These are phyloP conservation scores for Arachnopeziza araneosa DNA, from an alignment of 2,329 filamentous ascomycete genomes.

Conservation along the genomic window DNA sequence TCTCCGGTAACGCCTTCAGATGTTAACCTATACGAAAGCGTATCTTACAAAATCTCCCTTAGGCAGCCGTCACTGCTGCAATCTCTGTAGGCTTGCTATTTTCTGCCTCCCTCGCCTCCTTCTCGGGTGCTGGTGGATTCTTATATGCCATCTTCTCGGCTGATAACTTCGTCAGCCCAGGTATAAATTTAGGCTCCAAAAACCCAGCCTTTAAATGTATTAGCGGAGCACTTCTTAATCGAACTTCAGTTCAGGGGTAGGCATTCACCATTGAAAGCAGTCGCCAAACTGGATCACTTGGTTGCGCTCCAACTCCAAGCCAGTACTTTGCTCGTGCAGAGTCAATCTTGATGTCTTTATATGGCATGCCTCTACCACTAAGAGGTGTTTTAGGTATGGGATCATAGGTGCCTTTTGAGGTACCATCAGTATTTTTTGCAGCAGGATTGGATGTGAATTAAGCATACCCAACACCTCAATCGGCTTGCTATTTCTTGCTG, in stretches of 20 bases:
- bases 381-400: conserved; percentile 58
- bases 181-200: conserved; percentile 28
- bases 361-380: conserved; percentile 59
- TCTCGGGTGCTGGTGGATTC: background rate
- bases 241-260: background rate
- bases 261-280: conserved; percentile 68
- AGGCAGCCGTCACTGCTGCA: too few species aligned
- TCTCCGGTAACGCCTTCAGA: too few species aligned
- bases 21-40: too few species aligned
- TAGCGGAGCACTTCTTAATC: background rate
- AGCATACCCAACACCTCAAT: conserved; percentile 76
- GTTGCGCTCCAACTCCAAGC: conserved; percentile 94
- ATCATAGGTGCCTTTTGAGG: conserved; percentile 54
- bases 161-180: conserved; percentile 1
- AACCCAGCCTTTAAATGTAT: conserved; percentile 24
- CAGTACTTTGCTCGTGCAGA: conserved; percentile 80
- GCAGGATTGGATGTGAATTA: background rate
- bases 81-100: too few species aligned
- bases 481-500: conserved; percentile 79
- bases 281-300: conserved; percentile 83
- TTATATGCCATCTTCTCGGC: background rate
- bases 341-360: conserved; percentile 91
- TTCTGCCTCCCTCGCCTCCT: too few species aligned
- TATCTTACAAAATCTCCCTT: too few species aligned
- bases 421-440: conserved; percentile 1